Conservation (phyloP, 2,329 filamentous ascomycete genomes). For the Ophiosphaerella narmari region DNA sequence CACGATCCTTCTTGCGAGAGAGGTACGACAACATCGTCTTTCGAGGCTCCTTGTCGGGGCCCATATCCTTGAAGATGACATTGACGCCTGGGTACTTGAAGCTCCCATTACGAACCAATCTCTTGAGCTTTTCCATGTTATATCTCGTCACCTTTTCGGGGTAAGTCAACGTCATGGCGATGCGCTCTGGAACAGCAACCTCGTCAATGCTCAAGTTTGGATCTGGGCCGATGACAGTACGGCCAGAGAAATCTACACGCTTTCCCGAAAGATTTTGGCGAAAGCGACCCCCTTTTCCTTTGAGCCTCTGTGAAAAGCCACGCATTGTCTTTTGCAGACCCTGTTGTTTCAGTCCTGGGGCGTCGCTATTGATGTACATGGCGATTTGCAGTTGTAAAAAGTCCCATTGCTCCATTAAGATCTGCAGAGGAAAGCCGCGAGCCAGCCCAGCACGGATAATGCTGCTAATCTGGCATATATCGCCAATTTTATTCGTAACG, state of each 20-base stretch:
- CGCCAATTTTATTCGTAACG: slow-evolving; percentile 92
- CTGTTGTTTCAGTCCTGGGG: slow-evolving; percentile 87
- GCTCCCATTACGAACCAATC: slow-evolving; percentile 75
- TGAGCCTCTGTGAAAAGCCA: slow-evolving; percentile 92
- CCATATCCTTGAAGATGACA: slow-evolving; percentile 69
- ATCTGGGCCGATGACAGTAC: slow-evolving; percentile 97
- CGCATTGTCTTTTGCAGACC: slow-evolving; percentile 87
- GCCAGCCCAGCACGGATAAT: slow-evolving; percentile 81
- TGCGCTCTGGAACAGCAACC: slow-evolving; percentile 85
- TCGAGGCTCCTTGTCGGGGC: slow-evolving; percentile 54
- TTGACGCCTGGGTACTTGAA: slow-evolving; percentile 88
- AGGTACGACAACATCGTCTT: slow-evolving; percentile 71
- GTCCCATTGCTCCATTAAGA: slow-evolving; percentile 98
- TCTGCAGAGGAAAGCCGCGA: slow-evolving; percentile 82
- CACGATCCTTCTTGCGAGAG: slow-evolving; percentile 34
- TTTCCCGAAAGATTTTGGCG: slow-evolving; percentile 96
- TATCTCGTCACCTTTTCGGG: slow-evolving; percentile 84
- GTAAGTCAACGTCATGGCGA: slow-evolving; percentile 97
- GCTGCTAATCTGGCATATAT: slow-evolving; percentile 91
- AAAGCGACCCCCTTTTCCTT: slow-evolving; percentile 97
- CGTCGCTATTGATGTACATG: slow-evolving; percentile 97
- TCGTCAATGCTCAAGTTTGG: slow-evolving; percentile 93
- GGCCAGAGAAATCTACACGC: slow-evolving; percentile 96
- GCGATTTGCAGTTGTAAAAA: slow-evolving; percentile 93
- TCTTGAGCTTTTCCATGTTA: slow-evolving; percentile 80